Evolutionary conservation across 176 grass and related monocot species (phyloP).

Genomic region (Cenchrus americanus): DNA sequence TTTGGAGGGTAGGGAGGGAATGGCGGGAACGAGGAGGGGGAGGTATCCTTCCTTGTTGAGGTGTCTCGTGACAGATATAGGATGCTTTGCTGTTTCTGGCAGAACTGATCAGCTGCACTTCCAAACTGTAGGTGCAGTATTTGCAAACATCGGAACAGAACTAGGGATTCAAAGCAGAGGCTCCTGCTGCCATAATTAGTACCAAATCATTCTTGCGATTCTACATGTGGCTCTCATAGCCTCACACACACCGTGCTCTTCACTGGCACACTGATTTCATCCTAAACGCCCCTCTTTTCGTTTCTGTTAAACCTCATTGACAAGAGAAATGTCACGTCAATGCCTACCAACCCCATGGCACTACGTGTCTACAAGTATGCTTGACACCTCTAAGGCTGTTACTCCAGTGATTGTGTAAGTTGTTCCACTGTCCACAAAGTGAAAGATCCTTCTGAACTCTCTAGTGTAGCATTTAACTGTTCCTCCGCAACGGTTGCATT

Average conservation of each 20-base stretch:
- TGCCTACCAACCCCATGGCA: no score
- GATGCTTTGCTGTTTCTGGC: background rate
- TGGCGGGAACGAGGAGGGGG: conserved; percentile 45
- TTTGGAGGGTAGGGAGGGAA: conserved; percentile 28
- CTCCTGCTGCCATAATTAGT: no score
- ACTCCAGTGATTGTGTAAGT: conserved; percentile 26
- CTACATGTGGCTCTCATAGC: no score
- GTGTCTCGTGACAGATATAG: conserved; percentile 12
- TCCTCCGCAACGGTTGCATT: conserved; percentile 37
- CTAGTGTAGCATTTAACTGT: conserved; percentile 24
- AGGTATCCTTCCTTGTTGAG: background rate
- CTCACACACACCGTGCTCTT: no score
- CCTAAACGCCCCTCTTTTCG: no score
- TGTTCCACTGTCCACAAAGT: conserved; percentile 47
- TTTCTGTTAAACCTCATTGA: no score
- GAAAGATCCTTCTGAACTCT: conserved; percentile 53
- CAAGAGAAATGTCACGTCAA: no score
- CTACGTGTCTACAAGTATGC: no score
- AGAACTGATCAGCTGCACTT: background rate
- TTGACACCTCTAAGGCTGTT: background rate
- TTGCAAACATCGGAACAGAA: background rate
- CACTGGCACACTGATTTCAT: no score
- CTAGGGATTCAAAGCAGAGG: no score
- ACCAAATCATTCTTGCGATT: no score
- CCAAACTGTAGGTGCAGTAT: background rate